Evolutionary conservation across 1,284 basidiomycete species (phyloP), one percentile per base, ranked within the genome.

Genomic region (Irpex lacteus): DNA sequence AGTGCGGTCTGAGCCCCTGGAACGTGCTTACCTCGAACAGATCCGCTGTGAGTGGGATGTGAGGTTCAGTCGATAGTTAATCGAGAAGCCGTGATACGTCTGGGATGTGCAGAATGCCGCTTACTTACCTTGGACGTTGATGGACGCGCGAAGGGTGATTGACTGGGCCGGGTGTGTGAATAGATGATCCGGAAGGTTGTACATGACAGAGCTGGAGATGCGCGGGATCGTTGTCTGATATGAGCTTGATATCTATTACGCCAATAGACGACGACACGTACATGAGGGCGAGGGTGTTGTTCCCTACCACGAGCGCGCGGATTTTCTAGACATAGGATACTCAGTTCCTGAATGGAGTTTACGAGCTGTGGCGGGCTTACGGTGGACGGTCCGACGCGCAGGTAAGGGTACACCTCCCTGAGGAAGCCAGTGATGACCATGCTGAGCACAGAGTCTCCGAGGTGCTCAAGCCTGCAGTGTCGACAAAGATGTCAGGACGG

Each of bases 361-460:
- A 47, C 18, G 47, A 60, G 38, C 32, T 37, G 44, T 7, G 3
- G n/a, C 2, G 32, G 26, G 73, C 84, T 70, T 70, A 90, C 91
- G 61, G 91, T 91, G 3, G 86, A 85, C 32, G 91, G 89, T 1
- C 90, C 90, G 38, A 92, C 91, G 19, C 84, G 84, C n/a, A 92
- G 74, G 63, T 83, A 79, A 0, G 90, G 90, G 74, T 84, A 89
- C 70, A 82, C 80, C 8, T 88, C 81, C 52, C 82, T 75, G 71
- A 92, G 76, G 44, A 91, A 78, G 54, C 74, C 76, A 0, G 91
- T 91, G 32, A 92, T 85, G 36, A 85, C 77, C 19, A 92, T 74
- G 15, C 84, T 84, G 0, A 92, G 78, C 34, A 92, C 89, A 5
- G 85, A 79, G 70, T 92, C 90, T 0, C 91, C 90, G 3, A 92